Conservation (phyloP, 1,139 yeast genomes). For the Taphrina confusa region DNA sequence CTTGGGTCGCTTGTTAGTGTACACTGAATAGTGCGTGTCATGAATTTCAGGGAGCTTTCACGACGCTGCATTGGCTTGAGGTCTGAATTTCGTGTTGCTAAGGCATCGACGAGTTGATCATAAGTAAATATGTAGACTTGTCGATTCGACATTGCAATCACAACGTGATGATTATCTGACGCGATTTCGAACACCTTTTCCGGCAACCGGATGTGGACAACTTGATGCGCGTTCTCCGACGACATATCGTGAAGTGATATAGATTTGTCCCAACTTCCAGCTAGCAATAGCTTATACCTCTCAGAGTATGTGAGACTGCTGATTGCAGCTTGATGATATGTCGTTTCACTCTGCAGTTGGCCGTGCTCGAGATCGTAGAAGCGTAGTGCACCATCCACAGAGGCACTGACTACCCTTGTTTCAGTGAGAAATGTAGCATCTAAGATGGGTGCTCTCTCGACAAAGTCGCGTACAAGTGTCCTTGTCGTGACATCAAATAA, state of each 20-base stretch:
- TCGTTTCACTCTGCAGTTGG: neutral
- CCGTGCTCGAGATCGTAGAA: constrained; percentile 38
- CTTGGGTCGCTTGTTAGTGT: constrained; percentile 50
- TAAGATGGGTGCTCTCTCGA: constrained; percentile 37
- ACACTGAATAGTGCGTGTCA: constrained; percentile 62
- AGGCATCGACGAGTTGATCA: constrained; percentile 7
- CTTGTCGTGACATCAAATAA: constrained; percentile 43
- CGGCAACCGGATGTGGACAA: constrained; percentile 44
- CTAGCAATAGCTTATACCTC: constrained; percentile 44
- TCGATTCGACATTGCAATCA: constrained; percentile 61
- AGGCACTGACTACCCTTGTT: constrained; percentile 32
- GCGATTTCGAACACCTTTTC: constrained; percentile 71
- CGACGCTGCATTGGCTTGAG: constrained; percentile 55
- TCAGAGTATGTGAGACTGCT: constrained; percentile 4
- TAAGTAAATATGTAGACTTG: constrained; percentile 55
- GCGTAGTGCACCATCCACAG: constrained; percentile 37
- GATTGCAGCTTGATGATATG: constrained; percentile 8
- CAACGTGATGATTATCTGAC: constrained; percentile 52
- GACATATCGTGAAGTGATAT: constrained; percentile 48
- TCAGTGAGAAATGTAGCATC: constrained; percentile 38
- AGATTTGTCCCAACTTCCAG: constrained; percentile 61
- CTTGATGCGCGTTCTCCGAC: constrained; percentile 23
- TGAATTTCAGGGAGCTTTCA: constrained; percentile 73
- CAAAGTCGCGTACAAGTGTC: constrained; percentile 41
- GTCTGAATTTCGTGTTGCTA: constrained; percentile 46